A percentile compares a stretch with the other conserved stretches of the same genome.
Conservation (phyloP, 2,329 filamentous ascomycete species). For the Arthrobotrys musiformis region DNA sequence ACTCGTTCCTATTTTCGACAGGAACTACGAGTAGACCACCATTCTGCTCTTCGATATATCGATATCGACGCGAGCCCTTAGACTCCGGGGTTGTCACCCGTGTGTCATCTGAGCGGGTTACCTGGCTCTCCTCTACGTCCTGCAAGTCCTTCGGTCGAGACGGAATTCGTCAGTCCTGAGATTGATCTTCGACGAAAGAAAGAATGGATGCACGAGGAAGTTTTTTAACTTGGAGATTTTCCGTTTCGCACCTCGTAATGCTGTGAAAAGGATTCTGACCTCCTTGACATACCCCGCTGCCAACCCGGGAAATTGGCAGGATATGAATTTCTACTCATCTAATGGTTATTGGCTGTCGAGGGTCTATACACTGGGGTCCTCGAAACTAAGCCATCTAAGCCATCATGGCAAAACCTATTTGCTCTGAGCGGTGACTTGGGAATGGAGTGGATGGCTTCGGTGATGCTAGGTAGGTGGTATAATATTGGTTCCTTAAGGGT, state of each 20-base stretch:
- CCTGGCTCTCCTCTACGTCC: slow-evolving; percentile 55
- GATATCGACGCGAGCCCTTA: slow-evolving; percentile 46
- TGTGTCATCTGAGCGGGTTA: slow-evolving; percentile 52
- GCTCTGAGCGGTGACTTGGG: slow-evolving; percentile 19
- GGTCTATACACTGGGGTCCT: slow-evolving; percentile 27
- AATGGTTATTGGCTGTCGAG: slow-evolving; percentile 28
- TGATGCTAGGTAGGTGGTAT: neutral
- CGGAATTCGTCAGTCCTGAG: slow-evolving; percentile 28
- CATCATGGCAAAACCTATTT: slow-evolving; percentile 24
- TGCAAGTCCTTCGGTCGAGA: slow-evolving; percentile 18
- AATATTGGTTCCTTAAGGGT: slow-evolving; percentile 12
- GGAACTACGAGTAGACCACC: slow-evolving; percentile 51
- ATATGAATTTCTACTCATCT: slow-evolving; percentile 55
- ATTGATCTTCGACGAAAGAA: slow-evolving; percentile 8
- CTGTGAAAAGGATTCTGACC: slow-evolving; percentile 56
- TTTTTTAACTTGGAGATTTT: slow-evolving; percentile 51
- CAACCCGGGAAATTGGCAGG: slow-evolving; percentile 56
- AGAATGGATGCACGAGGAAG: slow-evolving; percentile 32
- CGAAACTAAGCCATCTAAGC: slow-evolving; percentile 42
- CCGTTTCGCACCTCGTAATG: slow-evolving; percentile 56
- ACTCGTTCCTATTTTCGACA: slow-evolving; percentile 17
- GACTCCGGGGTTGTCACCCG: slow-evolving; percentile 51
- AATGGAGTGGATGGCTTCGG: slow-evolving; percentile 13
- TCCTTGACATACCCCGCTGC: slow-evolving; percentile 56
- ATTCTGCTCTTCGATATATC: slow-evolving; percentile 52